Evolutionary conservation across 2,329 filamentous ascomycete species (phyloP), one percentile per base, ranked within the genome.

Genomic region (Blastomyces gilchristii): DNA sequence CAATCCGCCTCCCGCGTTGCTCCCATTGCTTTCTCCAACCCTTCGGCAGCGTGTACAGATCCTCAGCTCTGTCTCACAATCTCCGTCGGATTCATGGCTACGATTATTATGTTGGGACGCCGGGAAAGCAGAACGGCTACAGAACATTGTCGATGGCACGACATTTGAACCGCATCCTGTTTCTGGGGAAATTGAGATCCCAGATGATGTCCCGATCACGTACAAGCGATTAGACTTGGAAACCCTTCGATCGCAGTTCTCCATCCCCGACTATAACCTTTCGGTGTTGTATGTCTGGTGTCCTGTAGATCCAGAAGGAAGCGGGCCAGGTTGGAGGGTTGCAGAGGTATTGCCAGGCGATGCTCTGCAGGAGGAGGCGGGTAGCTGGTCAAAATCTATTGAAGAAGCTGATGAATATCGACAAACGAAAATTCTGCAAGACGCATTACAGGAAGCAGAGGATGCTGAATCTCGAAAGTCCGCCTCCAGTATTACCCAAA

Each of bases 151-250:
- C 45, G 80, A 82, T 64, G 77, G 78, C 45, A 76, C 83, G 41
- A 77, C 77, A 22, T 80, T 87, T 63, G 85, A 87, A 71, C 83
- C 84, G 54, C 85, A 87, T 68, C 85, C 85, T 0, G 81, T 82
- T 2, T 87, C 85, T 0, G 85, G 85, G 58, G 85, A 87, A 69
- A 81, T 87, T 54, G 85, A 87, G 70, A 73, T 86, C 4, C 80
- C 82, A 25, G 83, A 84, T 52, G 78, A 83, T n/a, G 75, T 81
- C 41, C 74, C 77, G 3, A 78, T 84, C 43, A 76, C 78, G 41
- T 87, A 85, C 74, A 80, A 82, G 65, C 78, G 83, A 47, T 73
- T 86, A 54, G 85, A 87, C 64, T 77, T 82, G 31, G 85, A 87
- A 72, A 87, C 85, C 0, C 72, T 87, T 28, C 83, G 85, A 53